Base-by-base conservation (phyloP, 2,329 filamentous ascomycete species). In the Diaporthe amygdali region DNA sequence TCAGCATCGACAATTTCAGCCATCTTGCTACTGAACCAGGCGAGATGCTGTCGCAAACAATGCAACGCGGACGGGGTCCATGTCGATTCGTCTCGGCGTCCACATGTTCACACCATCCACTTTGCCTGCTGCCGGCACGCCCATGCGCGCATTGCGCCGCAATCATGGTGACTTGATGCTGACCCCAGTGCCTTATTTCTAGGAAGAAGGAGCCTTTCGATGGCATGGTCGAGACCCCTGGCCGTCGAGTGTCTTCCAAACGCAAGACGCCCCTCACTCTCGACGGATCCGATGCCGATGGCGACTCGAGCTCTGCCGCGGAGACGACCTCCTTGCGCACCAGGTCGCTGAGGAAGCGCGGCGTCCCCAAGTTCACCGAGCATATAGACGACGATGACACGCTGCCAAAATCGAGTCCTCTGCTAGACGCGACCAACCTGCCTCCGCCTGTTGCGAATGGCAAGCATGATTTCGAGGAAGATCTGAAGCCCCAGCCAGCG, bases 191-290 rank as follows among this genome's bases (percentile, higher is more conserved):
- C 30, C 20, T 15, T 12, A 4, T 17, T 41, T 30, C 66, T 68
- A 90, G 88, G 75, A 90, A 90, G 80, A 89, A 89, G 81, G 88
- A 90, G 78, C 85, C 89, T 71, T 90, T 89, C 76, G 84, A 89
- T 44, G 88, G 88, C 76, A 89, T 90, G 88, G 81, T 90, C 72
- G 87, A 89, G 79, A 90, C 88, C 10, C 88, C 88, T 32, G 76
- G 81, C 51, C 86, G 86, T 52, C 81, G 82, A 52, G 68, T 69
- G 39, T 82, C 83, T 71, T 82, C 82, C 55, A 84, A 86, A 76
- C 86, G 88, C 76, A 88, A 87, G 77, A 83, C 86, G 12, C 84
- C 84, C 30, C 82, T 86, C 63, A 81, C 83, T 44, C 76, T 81
- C 64, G 84, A 86, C 30, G 74, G 77, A 46, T 82, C 84, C 49